Evolutionary conservation across 164 flowering plant genomes (phyloP).

Genomic region (Aristolochia californica): DNA sequence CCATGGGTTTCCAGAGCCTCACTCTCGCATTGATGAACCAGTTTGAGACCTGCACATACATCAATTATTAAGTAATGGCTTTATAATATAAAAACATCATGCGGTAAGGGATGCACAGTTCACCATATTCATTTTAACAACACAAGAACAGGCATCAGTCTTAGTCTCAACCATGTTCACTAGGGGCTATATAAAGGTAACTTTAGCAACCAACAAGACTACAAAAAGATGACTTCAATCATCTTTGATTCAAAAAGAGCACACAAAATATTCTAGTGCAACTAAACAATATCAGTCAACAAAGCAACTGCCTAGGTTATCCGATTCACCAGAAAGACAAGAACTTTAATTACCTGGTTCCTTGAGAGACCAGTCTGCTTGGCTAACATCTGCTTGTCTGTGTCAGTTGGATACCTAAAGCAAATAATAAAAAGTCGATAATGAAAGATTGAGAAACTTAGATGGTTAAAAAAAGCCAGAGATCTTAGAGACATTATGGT

Average conservation of each 20-base stretch:
- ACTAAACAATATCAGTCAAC: too few relatives aligned
- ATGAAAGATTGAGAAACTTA: neutral
- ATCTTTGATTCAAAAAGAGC: too few relatives aligned
- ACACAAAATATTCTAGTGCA: too few relatives aligned
- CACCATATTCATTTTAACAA: neutral
- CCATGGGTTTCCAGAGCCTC: conserved; percentile 88
- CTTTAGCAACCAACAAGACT: too few relatives aligned
- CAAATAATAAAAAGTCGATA: neutral
- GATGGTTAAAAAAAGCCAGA: too few relatives aligned
- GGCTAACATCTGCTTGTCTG: conserved; percentile 83
- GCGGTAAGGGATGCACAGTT: too few relatives aligned
- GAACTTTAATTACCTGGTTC: conserved; percentile 45
- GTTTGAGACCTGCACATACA: conserved; percentile 50
- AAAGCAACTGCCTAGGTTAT: too few relatives aligned
- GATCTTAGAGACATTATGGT: too few relatives aligned
- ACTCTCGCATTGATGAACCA: conserved; percentile 93
- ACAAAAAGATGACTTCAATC: too few relatives aligned
- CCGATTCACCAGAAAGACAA: neutral
- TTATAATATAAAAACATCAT: neutral
- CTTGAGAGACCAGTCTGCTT: conserved; percentile 78
- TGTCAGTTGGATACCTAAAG: conserved; percentile 79
- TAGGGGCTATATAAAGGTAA: too few relatives aligned
- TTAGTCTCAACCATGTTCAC: neutral
- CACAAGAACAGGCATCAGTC: neutral
- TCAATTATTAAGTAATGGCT: neutral